These are phyloP conservation scores for Apophysomyces ossiformis DNA, from an alignment of 371 early-diverging fungal species.

Conservation along the genomic window DNA sequence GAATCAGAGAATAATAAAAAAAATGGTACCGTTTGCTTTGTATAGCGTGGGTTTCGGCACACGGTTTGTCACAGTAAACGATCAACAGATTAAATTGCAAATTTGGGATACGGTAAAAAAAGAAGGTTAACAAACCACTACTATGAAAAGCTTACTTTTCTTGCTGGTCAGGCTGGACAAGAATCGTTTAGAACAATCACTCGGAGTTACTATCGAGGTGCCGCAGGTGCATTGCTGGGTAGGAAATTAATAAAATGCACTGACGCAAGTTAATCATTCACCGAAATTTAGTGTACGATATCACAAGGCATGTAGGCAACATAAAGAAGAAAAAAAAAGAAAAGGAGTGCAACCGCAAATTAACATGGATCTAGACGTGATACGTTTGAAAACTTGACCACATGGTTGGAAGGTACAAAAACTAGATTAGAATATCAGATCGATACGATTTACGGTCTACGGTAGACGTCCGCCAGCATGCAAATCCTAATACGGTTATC, in stretches of 20 bases:
- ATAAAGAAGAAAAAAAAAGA: background rate
- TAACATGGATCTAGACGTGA: constrained; percentile 65
- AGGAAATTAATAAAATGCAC: constrained; percentile 13
- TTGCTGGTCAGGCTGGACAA: constrained; percentile 78
- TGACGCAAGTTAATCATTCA: constrained; percentile 7
- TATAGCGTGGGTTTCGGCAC: constrained; percentile 83
- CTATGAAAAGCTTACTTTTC: background rate
- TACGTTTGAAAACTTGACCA: constrained; percentile 88
- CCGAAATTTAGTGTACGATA: constrained; percentile 48
- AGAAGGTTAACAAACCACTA: constrained; percentile 39
- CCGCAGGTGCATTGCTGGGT: constrained; percentile 91
- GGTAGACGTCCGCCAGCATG: constrained; percentile 80
- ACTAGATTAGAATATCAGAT: background rate
- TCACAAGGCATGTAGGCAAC: constrained; percentile 37
- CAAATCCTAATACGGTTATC: constrained; percentile 89
- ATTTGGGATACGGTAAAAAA: constrained; percentile 98
- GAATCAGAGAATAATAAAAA: constrained; percentile 10
- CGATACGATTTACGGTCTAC: background rate
- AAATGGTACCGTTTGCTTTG: background rate
- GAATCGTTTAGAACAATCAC: constrained; percentile 96
- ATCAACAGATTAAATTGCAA: constrained; percentile 92
- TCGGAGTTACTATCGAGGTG: constrained; percentile 97
- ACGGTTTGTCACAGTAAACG: constrained; percentile 76
- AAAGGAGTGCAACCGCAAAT: background rate
- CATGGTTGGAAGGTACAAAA: constrained; percentile 86